phyloP scores from a whole-genome alignment of 2,329 filamentous ascomycete genomes.

The Microdochium nivale region DNA sequence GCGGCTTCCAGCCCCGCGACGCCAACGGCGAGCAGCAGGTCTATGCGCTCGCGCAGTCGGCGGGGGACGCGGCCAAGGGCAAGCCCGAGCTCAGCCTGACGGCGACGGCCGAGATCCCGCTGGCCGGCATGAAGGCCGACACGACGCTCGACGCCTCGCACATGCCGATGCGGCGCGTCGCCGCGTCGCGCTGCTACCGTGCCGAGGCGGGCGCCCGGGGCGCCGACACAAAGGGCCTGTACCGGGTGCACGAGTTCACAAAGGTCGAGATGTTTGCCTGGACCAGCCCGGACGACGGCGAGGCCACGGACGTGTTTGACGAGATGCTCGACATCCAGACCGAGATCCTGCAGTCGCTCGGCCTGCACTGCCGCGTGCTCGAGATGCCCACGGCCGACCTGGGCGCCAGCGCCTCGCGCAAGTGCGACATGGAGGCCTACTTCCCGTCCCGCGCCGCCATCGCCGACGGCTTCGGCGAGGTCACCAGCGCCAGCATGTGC shows the following conservation, averaged over 20 bases:
- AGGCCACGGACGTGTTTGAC: constrained; percentile 56
- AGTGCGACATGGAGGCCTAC: constrained; percentile 88
- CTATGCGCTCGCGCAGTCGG: constrained; percentile 65
- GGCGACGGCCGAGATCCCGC: constrained; percentile 88
- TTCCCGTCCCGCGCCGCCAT: constrained; percentile 65
- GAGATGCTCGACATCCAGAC: constrained; percentile 84
- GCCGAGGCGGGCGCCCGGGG: constrained; percentile 90
- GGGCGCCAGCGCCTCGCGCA: constrained; percentile 77
- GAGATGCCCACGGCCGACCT: constrained; percentile 89
- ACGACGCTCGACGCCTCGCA: constrained; percentile 53
- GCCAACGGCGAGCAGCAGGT: constrained; percentile 87
- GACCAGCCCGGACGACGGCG: constrained; percentile 51
- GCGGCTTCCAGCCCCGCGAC: constrained; percentile 91
- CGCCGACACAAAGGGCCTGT: constrained; percentile 85
- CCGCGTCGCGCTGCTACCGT: constrained; percentile 85
- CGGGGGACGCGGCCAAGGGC: constrained; percentile 49
- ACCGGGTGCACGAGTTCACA: constrained; percentile 96
- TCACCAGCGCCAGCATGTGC: constrained; percentile 84
- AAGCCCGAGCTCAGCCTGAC: constrained; percentile 69
- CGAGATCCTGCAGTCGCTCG: constrained; percentile 69
- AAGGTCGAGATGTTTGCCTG: constrained; percentile 98
- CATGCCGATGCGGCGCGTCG: constrained; percentile 72
- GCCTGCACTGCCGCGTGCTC: constrained; percentile 77
- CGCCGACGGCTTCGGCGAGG: constrained; percentile 77
- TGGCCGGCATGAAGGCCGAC: constrained; percentile 83